Percentiles rank a stretch among this genome's conserved stretches.
phyloP scores from a whole-genome alignment of 495 filamentous ascomycete species.

The Penicillium lagena region DNA sequence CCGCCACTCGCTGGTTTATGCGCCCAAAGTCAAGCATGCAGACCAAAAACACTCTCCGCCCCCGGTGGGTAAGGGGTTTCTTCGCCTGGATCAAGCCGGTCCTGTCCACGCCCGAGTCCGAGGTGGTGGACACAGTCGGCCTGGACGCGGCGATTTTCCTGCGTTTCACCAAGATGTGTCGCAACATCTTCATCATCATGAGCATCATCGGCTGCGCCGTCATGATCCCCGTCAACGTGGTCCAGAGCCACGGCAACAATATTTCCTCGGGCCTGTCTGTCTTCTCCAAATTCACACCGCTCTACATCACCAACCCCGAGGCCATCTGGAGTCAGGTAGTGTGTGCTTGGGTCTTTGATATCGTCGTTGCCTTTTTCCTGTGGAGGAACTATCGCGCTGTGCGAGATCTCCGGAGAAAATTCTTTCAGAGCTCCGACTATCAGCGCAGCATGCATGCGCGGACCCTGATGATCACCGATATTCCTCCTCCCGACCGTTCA shows the following conservation, averaged over 20 bases:
- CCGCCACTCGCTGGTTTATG: conserved; percentile 85
- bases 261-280: conserved; percentile 19
- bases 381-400: conserved; percentile 87
- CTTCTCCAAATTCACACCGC: conserved; percentile 50
- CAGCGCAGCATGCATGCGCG: conserved; percentile 81
- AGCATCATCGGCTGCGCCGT: conserved; percentile 69
- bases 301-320: conserved; percentile 30
- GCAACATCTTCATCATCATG: conserved; percentile 76
- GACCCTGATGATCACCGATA: conserved; percentile 87
- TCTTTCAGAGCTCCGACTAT: conserved; percentile 86
- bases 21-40: conserved; percentile 87
- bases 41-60: conserved; percentile 92
- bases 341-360: conserved; percentile 71
- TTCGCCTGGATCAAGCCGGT: conserved; percentile 83
- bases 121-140: conserved; percentile 71
- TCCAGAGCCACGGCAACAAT: conserved; percentile 34
- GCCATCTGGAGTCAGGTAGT: conserved; percentile 75
- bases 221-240: conserved; percentile 78
- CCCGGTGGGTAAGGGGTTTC: conserved; percentile 71
- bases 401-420: conserved; percentile 60
- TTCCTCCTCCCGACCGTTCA: conserved; percentile 62
- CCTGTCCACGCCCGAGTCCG: conserved; percentile 64
- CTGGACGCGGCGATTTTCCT: conserved; percentile 89
- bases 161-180: conserved; percentile 83
- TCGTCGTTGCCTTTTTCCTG: conserved; percentile 70